These are phyloP conservation scores for Aegilops bicornis DNA, from an alignment of 176 grass and related monocot species.

Conservation along the genomic window DNA sequence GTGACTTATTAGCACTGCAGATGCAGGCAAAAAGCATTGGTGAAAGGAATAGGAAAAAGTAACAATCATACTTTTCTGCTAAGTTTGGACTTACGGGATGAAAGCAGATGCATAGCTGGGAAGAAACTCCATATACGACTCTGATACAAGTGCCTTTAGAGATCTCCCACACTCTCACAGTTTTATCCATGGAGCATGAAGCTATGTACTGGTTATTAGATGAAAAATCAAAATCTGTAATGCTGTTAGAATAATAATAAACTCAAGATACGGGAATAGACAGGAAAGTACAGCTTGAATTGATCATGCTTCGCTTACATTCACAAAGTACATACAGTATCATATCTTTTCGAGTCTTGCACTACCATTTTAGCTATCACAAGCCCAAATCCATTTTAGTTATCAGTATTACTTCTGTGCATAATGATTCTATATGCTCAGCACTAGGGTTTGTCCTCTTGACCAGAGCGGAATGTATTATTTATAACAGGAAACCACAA, in stretches of 20 bases:
- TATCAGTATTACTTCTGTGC: not conserved
- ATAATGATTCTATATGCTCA: not conserved
- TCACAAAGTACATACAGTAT: slow-evolving; percentile 5
- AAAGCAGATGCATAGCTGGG: slow-evolving; percentile 93
- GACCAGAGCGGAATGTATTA: not conserved
- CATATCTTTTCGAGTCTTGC: not conserved
- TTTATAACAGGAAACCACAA: slow-evolving; percentile 7
- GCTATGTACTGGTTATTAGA: slow-evolving; percentile 99
- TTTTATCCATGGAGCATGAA: slow-evolving; percentile 99
- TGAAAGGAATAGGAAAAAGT: not conserved
- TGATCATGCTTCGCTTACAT: not conserved
- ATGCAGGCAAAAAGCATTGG: not conserved
- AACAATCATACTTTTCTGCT: not conserved
- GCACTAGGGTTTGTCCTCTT: not conserved
- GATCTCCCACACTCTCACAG: slow-evolving; percentile 88
- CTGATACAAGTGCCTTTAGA: slow-evolving; percentile 90
- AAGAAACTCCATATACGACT: slow-evolving; percentile 95
- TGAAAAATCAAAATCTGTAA: slow-evolving; percentile 99
- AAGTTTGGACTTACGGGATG: slow-evolving; percentile 67
- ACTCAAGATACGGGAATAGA: slow-evolving; percentile 18
- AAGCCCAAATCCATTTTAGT: not conserved
- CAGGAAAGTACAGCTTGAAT: not conserved
- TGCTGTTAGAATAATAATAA: slow-evolving; percentile 59
- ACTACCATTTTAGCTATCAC: not conserved
- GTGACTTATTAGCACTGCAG: slow-evolving; percentile 11